Conservation (phyloP, 768 basidiomycete genomes). For the Auricularia auricula-judae region DNA sequence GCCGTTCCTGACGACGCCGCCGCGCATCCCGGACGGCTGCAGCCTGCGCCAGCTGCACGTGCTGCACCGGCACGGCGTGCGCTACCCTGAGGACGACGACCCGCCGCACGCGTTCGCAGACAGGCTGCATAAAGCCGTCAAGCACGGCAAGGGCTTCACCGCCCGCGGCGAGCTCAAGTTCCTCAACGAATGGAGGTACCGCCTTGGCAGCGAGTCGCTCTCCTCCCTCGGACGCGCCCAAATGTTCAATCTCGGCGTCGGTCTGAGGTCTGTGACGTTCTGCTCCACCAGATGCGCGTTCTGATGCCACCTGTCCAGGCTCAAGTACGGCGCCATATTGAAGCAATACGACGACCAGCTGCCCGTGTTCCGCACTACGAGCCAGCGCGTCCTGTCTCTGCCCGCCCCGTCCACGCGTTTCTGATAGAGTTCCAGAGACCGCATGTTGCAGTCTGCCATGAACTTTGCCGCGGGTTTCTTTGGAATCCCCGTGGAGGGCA, state of each 20-base stretch:
- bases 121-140: neutral
- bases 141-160: slow-evolving; percentile 42
- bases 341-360: slow-evolving; percentile 52
- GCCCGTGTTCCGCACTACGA: slow-evolving; percentile 73
- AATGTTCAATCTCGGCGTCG: slow-evolving; percentile 63
- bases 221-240: slow-evolving; percentile 90
- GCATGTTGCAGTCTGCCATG: slow-evolving; percentile 23
- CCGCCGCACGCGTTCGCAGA: neutral
- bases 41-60: neutral
- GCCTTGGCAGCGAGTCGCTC: slow-evolving; percentile 28
- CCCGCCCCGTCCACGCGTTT: neutral
- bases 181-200: slow-evolving; percentile 62
- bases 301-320: slow-evolving; percentile 16
- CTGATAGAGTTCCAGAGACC: slow-evolving; percentile 8
- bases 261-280: slow-evolving; percentile 22
- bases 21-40: neutral
- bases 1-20: neutral
- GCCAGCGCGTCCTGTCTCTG: slow-evolving; percentile 31
- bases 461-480: slow-evolving; percentile 60
- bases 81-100: neutral
- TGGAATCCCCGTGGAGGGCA: slow-evolving; percentile 52
- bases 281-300: neutral
- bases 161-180: slow-evolving; percentile 59
- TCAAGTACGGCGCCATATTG: slow-evolving; percentile 36
- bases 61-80: neutral